Base-by-base conservation (phyloP, 2,329 filamentous ascomycete genomes). In the Cladosporium sp. region DNA sequence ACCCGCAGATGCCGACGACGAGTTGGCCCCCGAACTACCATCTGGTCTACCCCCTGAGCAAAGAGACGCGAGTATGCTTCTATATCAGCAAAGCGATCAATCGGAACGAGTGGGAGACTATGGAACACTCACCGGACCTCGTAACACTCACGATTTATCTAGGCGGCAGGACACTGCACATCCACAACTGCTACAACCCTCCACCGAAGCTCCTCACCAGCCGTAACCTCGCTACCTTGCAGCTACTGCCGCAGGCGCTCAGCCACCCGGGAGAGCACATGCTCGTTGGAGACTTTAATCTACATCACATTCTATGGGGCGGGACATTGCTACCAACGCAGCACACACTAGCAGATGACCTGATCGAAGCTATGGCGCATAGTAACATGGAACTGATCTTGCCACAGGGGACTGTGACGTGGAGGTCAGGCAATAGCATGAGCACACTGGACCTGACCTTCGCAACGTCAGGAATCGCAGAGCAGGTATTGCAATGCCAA, bases 401-500 rank as follows among this genome's bases (percentile, higher is more conserved):
- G n/a, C 23, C 23, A 1, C 49, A 53, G 26, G 49, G 49, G 14
- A 53, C 23, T 16, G 14, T 53, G 23, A 53, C 49, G 49, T 53
- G 49, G 49, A 23, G 49, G 26, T 53, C 49, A 53, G 49, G 49
- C 49, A 53, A 25, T 25, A 53, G 49, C 49, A 53, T 53, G 49
- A 53, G 49, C 49, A 53, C 23, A 26, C 23, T 53, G 5, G 49
- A 53, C 23, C 49, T 53, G 49, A 16, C 49, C 23, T 53, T 53
- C 14, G 21, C 49, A 25, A 53, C 5, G 23, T 25, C 25, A 26
- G 49, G 21, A 25, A 30, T 53, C 10, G 25, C 49, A 53, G 14
- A 53, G 49, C 49, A 53, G 26, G n/a, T 53, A 26, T 18, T 53
- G 49, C 23, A 53, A 53, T 53, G 49, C 49, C 49, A 53, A 53